phyloP scores from a whole-genome alignment of 495 filamentous ascomycete genomes.

The Thozetella sp. region DNA sequence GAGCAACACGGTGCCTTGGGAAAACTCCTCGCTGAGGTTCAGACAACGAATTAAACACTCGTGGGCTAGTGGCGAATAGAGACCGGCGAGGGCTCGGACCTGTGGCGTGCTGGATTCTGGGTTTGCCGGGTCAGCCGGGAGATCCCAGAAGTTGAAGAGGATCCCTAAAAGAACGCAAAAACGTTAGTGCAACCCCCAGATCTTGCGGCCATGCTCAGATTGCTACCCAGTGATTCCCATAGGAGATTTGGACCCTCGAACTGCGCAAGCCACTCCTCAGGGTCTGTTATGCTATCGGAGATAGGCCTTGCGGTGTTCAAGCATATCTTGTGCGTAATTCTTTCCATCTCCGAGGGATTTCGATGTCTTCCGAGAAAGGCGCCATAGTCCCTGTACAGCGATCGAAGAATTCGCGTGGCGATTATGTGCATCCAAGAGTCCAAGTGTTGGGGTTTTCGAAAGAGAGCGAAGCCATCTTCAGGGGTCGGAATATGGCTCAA shows the following conservation, averaged over 20 bases:
- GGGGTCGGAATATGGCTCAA: background rate
- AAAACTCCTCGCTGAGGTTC: background rate
- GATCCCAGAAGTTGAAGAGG: background rate
- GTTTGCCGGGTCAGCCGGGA: background rate
- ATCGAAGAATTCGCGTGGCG: background rate
- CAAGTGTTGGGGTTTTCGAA: background rate
- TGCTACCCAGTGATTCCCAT: background rate
- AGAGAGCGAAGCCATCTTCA: background rate
- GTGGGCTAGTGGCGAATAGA: background rate
- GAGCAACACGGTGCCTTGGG: background rate
- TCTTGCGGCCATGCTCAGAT: background rate
- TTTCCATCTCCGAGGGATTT: background rate
- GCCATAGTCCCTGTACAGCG: background rate
- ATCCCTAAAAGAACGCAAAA: background rate
- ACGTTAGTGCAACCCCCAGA: no score
- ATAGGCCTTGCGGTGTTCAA: background rate
- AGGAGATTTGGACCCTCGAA: background rate
- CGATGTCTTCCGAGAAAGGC: background rate
- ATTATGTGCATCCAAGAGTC: background rate
- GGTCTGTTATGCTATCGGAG: background rate
- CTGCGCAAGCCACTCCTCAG: background rate
- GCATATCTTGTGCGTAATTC: background rate
- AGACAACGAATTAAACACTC: background rate
- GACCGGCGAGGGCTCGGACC: background rate
- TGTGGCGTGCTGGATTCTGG: background rate